Percentiles rank a stretch among this genome's conserved stretches.
Conservation (phyloP, 768 basidiomycete species). For the Baorangia bicolor region DNA sequence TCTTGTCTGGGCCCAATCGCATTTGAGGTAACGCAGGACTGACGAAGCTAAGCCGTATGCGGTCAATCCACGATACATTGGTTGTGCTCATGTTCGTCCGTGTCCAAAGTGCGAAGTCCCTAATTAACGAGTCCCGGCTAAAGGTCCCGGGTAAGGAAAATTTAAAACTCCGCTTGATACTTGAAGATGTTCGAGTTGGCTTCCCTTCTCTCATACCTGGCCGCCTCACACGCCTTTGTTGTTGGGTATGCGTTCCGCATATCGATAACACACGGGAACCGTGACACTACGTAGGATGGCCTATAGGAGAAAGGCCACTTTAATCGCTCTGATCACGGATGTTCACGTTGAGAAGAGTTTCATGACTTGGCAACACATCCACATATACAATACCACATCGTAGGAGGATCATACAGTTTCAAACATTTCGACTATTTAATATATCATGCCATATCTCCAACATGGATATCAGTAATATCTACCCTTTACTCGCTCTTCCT, state of each 20-base stretch:
- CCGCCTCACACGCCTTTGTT: conserved; percentile 45
- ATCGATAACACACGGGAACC: conserved; percentile 44
- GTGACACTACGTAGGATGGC: conserved; percentile 46
- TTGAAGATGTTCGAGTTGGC: not conserved
- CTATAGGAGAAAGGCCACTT: conserved; percentile 57
- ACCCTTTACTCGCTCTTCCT: conserved; percentile 29
- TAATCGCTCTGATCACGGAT: conserved; percentile 82
- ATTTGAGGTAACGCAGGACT: conserved; percentile 54
- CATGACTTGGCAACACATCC: conserved; percentile 71
- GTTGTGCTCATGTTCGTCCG: conserved; percentile 10
- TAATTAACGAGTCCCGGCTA: no score
- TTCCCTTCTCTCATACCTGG: conserved; percentile 33
- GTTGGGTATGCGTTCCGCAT: conserved; percentile 61
- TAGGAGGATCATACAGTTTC: not conserved
- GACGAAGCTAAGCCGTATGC: conserved; percentile 19
- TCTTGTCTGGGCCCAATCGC: conserved; percentile 54
- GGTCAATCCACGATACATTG: conserved; percentile 22
- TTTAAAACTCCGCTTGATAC: conserved; percentile 31
- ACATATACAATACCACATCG: not conserved
- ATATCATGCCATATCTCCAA: not conserved
- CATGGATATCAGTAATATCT: not conserved
- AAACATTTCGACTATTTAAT: not conserved
- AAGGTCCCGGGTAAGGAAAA: not conserved
- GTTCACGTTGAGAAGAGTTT: conserved; percentile 79
- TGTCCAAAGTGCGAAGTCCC: not conserved